These are phyloP conservation scores for Carex scoparia DNA, from an alignment of 176 grass and related monocot species.

Conservation along the genomic window DNA sequence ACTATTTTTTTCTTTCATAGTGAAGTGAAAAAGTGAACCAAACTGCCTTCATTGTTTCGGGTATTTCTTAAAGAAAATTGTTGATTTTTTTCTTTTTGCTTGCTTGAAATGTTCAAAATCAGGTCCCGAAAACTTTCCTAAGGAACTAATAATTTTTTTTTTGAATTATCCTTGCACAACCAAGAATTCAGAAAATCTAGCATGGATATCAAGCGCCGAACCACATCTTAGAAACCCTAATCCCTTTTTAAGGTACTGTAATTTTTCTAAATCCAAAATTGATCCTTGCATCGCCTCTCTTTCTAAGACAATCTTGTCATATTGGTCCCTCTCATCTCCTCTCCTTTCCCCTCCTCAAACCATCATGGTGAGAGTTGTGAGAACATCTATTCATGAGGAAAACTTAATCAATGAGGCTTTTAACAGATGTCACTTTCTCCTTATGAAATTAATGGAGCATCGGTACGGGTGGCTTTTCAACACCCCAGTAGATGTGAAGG, in stretches of 20 bases:
- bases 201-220: not conserved
- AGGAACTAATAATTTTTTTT: not conserved
- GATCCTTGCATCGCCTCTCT: not conserved
- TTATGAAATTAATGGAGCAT: constrained; percentile 20
- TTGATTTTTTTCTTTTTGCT: not conserved
- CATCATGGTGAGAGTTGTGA: not conserved
- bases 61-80: not conserved
- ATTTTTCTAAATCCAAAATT: not conserved
- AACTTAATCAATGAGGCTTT: constrained; percentile 1
- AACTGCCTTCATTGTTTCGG: not conserved
- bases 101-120: not conserved
- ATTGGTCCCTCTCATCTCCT: not conserved
- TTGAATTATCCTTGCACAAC: not conserved
- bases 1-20: not conserved
- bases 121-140: not conserved
- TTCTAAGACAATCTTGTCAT: not conserved
- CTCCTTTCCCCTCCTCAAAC: not conserved
- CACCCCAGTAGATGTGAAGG: constrained; percentile 22
- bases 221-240: not conserved
- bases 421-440: constrained; percentile 15
- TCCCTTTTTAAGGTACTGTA: not conserved
- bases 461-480: constrained; percentile 26
- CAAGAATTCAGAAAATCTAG: not conserved
- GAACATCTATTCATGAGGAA: not conserved
- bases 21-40: not conserved